Evolutionary conservation across 176 grass and related monocot species (phyloP), one percentile per base, ranked within the genome.

Genomic region (Hordeum vulgare): DNA sequence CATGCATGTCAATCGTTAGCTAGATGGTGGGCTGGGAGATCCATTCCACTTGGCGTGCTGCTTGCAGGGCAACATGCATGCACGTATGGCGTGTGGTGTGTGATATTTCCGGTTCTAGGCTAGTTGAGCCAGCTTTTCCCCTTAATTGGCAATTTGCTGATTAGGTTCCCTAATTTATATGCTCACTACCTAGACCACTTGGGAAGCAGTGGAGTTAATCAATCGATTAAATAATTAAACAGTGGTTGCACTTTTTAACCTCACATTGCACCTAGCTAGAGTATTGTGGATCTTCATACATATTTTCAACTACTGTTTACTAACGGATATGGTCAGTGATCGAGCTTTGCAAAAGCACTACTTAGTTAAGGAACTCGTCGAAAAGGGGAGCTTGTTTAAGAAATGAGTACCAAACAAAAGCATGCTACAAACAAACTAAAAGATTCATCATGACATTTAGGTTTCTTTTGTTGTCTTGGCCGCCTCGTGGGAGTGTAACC

Each of bases 101-200:
- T 12, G 63, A 85, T 78, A 78, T 85, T 14, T 83, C 15, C 10
- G 33, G 76, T 17, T 53, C 27, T 15, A 40, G 5, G 5, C 57
- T 8, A 40, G 11, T 83, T 56, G n/a, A 10, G 12, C 45, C 34
- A 47, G 59, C 67, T 59, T 84, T 45, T 28, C 20, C 23, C 24
- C 33, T 58, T 41, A 56, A 80, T 56, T 15, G 35, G 26, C 69
- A 85, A 89, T 80, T 68, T 89, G 76, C n/a, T 35, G 64, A 49
- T 36, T 75, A 47, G 25, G 11, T 61, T 11, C 51, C 79, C 36
- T 71, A 71, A 37, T 74, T 20, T 64, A 42, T 71, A 71, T 76
- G 23, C 82, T 70, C 84, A 20, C 82, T 70, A 83, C 54, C 57
- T 74, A 33, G 58, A 54, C 77, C 51, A 74, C 40, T 54, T 63